Conservation (phyloP, 345 rosid species). For the Pistacia atlantica region DNA sequence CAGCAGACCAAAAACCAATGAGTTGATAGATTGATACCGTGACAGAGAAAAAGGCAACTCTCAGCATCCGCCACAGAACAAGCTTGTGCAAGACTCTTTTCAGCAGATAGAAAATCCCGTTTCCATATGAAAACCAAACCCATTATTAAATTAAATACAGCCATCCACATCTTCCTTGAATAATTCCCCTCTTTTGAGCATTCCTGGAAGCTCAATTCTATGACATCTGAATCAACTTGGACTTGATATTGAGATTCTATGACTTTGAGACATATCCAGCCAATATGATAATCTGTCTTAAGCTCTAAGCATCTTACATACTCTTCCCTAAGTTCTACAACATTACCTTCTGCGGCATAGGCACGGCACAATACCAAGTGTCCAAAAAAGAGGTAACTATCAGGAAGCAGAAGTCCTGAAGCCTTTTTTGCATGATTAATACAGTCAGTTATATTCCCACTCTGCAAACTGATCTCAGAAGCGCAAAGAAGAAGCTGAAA, state of each 20-base stretch:
- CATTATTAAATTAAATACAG: slow-evolving; percentile 49
- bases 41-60: slow-evolving; percentile 76
- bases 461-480: slow-evolving; percentile 78
- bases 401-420: slow-evolving; percentile 60
- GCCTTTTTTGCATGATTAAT: slow-evolving; percentile 57
- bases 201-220: slow-evolving; percentile 52
- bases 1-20: slow-evolving; percentile 2
- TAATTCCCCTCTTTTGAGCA: slow-evolving; percentile 42
- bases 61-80: slow-evolving; percentile 57
- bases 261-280: slow-evolving; percentile 78
- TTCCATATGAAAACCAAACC: slow-evolving; percentile 61
- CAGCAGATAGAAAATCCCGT: slow-evolving; percentile 58
- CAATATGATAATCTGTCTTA: slow-evolving; percentile 69
- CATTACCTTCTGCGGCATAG: slow-evolving; percentile 65
- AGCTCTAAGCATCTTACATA: slow-evolving; percentile 73
- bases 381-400: slow-evolving; percentile 64
- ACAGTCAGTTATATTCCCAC: slow-evolving; percentile 45
- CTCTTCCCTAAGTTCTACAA: slow-evolving; percentile 46
- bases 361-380: slow-evolving; percentile 79
- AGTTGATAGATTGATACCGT: slow-evolving; percentile 43
- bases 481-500: slow-evolving; percentile 88
- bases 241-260: slow-evolving; percentile 63
- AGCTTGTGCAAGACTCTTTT: slow-evolving; percentile 62
- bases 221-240: slow-evolving; percentile 45
- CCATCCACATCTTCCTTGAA: slow-evolving; percentile 65